Evolutionary conservation across 192 early-diverging fungal genomes (phyloP).

Genomic region (Umbelopsis sp.): DNA sequence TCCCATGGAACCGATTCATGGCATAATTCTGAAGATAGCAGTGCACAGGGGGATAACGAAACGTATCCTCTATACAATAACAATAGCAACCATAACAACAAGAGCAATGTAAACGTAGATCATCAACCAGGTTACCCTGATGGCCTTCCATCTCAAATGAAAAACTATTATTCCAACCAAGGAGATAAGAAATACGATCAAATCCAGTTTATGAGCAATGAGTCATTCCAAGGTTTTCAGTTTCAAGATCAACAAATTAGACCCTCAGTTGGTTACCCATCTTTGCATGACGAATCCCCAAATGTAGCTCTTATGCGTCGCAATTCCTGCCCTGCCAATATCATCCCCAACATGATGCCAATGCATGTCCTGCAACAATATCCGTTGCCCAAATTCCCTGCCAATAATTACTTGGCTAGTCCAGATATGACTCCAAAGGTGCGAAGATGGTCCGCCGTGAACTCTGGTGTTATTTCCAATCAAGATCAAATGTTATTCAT

Average conservation of each 20-base stretch:
- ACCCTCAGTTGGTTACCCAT: not conserved
- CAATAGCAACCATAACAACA: not conserved
- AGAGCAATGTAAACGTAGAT: not conserved
- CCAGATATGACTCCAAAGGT: not conserved
- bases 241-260: not conserved
- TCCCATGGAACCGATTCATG: not conserved
- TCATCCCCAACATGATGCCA: conserved; percentile 1
- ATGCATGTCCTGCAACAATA: conserved; percentile 1
- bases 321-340: conserved; percentile 8
- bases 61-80: not conserved
- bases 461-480: not conserved
- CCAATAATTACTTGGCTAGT: not conserved
- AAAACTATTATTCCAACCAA: not conserved
- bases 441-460: not conserved
- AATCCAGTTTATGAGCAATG: conserved; percentile 13
- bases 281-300: not conserved
- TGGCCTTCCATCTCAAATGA: not conserved
- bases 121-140: not conserved
- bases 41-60: not conserved
- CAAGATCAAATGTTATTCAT: not conserved
- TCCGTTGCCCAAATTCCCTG: not conserved
- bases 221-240: conserved; percentile 1
- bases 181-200: not conserved
- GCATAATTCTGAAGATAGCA: not conserved
- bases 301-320: not conserved